A percentile compares a stretch with the other conserved stretches of the same genome.
phyloP scores from a whole-genome alignment of 768 basidiomycete species.

The Tephrocybe sp. region DNA sequence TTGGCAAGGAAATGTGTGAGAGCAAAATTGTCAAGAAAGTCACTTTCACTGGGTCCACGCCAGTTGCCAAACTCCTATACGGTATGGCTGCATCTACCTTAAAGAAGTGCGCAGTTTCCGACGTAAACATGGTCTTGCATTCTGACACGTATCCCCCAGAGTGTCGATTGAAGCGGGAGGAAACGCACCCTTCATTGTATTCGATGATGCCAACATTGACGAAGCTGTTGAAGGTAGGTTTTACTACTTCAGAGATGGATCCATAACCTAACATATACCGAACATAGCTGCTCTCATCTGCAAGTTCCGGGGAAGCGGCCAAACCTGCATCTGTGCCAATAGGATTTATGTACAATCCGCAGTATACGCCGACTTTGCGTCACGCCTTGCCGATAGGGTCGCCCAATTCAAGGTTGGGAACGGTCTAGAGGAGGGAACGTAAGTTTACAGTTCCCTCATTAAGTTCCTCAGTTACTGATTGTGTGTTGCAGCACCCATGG shows the following conservation, averaged over 20 bases:
- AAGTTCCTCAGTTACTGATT: not conserved
- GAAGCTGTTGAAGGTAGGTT: conserved; percentile 78
- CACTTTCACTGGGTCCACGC: conserved; percentile 87
- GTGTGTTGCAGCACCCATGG: conserved; percentile 75
- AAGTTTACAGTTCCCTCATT: conserved; percentile 24
- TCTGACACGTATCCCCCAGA: conserved; percentile 18
- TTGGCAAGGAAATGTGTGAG: conserved; percentile 93
- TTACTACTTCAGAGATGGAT: conserved; percentile 4
- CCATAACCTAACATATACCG: not conserved
- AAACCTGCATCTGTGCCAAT: conserved; percentile 88
- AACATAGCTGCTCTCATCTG: conserved; percentile 60
- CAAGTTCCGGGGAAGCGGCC: conserved; percentile 81
- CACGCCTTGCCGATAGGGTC: conserved; percentile 81
- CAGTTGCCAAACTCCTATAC: conserved; percentile 75
- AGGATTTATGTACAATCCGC: conserved; percentile 89
- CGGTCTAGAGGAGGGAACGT: conserved; percentile 78
- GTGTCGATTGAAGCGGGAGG: conserved; percentile 88
- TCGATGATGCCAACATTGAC: conserved; percentile 93
- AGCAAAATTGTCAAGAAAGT: conserved; percentile 85
- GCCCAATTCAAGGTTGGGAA: conserved; percentile 83
- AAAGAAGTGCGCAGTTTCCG: conserved; percentile 60
- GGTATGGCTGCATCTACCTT: conserved; percentile 71
- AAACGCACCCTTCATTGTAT: conserved; percentile 95
- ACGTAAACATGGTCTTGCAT: not conserved
- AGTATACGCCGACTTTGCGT: conserved; percentile 91